Evolutionary conservation across 1,284 basidiomycete genomes (phyloP), one percentile per base, ranked within the genome.

Genomic region (Cutaneotrichosporon daszewskae): DNA sequence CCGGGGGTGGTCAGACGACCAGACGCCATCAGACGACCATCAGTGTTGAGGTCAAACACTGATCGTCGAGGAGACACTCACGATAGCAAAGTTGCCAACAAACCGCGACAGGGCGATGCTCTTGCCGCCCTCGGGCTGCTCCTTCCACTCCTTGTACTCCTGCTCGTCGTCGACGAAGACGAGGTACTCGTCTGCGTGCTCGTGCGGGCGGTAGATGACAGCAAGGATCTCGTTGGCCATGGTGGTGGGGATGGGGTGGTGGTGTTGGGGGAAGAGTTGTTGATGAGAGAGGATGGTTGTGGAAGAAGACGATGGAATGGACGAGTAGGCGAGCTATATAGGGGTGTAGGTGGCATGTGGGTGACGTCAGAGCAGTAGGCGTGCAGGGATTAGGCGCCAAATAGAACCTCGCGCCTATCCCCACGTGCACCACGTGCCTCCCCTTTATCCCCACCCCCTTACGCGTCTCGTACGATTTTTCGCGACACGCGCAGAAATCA

Each of bases 111-210:
- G 57, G 24, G 66, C 65, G 38, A 67, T 64, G 37, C 53, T 52
- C 55, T 64, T 69, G 51, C 53, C 62, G n/a, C 54, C 55, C n/a
- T 35, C 45, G 42, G 51, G 51, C 43, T 58, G 51, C 36, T 51
- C 46, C 53, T 63, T 66, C 66, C 66, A 69, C 35, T 53, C 47
- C 44, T 62, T 49, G 44, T 28, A 44, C 54, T 67, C 65, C 29
- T 51, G 43, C 45, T 58, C 55, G 53, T 69, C 66, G 27, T 66
- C 64, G 43, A 69, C 49, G 44, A 64, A 62, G 48, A 69, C 59
- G 37, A 66, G 46, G 57, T 66, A 68, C 53, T 68, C 62, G 45
- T 62, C 60, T 19, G 58, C 65, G 49, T 68, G 60, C 56, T 63
- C 57, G 49, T 53, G 49, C 19, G 62, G 64, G 40, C 54, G 55